phyloP scores from a whole-genome alignment of 805 yeast genomes.

The Kodamaea kakaduensis region DNA sequence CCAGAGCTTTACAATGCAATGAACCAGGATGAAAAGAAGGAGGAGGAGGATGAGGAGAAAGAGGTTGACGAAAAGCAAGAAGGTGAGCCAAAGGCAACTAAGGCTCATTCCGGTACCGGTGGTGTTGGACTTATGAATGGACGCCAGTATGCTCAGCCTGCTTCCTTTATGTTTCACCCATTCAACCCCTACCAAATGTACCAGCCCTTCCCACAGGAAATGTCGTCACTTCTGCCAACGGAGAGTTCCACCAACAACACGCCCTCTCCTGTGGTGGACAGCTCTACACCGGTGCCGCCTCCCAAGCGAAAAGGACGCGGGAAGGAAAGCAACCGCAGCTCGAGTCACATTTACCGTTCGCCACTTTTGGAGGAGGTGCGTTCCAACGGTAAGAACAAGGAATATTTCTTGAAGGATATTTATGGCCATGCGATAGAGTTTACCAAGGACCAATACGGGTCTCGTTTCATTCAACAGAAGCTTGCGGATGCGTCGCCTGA shows the following conservation, averaged over 20 bases:
- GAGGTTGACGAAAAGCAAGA: slow-evolving; percentile 4
- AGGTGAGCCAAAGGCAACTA: slow-evolving; percentile 7
- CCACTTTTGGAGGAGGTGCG: slow-evolving; percentile 85
- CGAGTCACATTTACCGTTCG: slow-evolving; percentile 59
- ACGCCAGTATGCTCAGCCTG: slow-evolving; percentile 20
- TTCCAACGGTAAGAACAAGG: slow-evolving; percentile 53
- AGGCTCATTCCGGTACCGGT: slow-evolving; percentile 25
- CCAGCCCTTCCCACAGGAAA: slow-evolving; percentile 20
- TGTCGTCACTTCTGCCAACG: slow-evolving; percentile 3
- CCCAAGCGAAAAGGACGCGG: slow-evolving; percentile 2
- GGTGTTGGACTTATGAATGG: slow-evolving; percentile 30
- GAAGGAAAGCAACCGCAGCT: slow-evolving; percentile 17
- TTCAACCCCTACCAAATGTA: slow-evolving; percentile 46
- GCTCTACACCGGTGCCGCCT: not conserved
- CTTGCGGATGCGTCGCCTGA: slow-evolving; percentile 63
- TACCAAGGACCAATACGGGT: slow-evolving; percentile 94
- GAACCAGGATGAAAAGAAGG: slow-evolving; percentile 12
- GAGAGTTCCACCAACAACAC: slow-evolving; percentile 9
- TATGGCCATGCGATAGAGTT: slow-evolving; percentile 88
- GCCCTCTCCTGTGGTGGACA: too few species aligned
- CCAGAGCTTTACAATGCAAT: slow-evolving; percentile 32
- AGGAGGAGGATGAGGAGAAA: not conserved
- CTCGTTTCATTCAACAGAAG: slow-evolving; percentile 91
- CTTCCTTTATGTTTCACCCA: slow-evolving; percentile 46
- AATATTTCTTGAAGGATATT: slow-evolving; percentile 65